phyloP scores from a whole-genome alignment of 2,329 filamentous ascomycete species.

The Ophiostoma novo-ulmi region DNA sequence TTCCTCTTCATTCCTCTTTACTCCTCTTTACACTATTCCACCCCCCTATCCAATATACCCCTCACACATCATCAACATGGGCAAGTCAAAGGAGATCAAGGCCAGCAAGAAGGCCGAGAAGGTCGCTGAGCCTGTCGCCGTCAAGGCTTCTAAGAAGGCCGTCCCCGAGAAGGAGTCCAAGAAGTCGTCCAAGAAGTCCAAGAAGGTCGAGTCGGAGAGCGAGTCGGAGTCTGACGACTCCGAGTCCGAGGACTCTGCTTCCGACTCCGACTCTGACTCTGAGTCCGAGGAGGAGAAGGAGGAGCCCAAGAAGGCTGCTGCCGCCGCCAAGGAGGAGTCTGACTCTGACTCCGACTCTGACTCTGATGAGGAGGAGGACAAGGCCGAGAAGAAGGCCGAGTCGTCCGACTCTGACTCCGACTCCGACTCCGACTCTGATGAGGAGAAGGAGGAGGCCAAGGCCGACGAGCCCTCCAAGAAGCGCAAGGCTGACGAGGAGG shows the following conservation, averaged over 20 bases:
- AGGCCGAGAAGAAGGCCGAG: constrained; percentile 33
- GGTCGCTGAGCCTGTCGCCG: constrained; percentile 15
- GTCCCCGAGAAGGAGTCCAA: constrained; percentile 54
- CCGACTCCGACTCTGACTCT: constrained; percentile 32
- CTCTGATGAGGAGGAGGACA: constrained; percentile 30
- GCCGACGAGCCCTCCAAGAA: constrained; percentile 55
- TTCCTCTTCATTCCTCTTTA: constrained; percentile 9
- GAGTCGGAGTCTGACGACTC: constrained; percentile 21
- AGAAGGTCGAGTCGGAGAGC: constrained; percentile 34
- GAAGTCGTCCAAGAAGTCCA: constrained; percentile 45
- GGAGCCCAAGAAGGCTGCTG: constrained; percentile 18
- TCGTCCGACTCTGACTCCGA: constrained; percentile 33
- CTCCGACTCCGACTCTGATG: constrained; percentile 32
- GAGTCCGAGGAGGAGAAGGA: constrained; percentile 32
- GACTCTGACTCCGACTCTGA: constrained; percentile 31
- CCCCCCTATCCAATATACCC: constrained; percentile 10
- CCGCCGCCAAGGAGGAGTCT: constrained; percentile 32
- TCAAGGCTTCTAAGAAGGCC: constrained; percentile 39
- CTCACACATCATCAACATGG: constrained; percentile 47
- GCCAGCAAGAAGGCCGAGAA: constrained; percentile 35
- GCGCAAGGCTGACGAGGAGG: constrained; percentile 56
- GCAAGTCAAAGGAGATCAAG: constrained; percentile 59
- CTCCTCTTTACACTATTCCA: constrained; percentile 20
- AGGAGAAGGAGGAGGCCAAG: constrained; percentile 37
- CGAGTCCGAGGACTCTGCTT: constrained; percentile 27